phyloP scores from a whole-genome alignment of 768 basidiomycete genomes.

The Leccinum barrowsii region DNA sequence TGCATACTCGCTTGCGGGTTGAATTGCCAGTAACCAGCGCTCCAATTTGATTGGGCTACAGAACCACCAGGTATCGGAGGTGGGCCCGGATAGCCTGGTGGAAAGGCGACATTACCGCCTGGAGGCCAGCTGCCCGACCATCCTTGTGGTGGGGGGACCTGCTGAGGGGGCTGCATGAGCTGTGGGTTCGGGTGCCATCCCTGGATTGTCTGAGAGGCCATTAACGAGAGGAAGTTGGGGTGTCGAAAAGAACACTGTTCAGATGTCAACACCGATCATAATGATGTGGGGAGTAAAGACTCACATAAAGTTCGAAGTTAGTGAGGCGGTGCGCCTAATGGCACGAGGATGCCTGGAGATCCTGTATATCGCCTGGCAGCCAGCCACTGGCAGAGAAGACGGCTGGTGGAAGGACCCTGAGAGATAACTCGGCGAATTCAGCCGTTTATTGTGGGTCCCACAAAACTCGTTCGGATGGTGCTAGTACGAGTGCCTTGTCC shows the following conservation, averaged over 20 bases:
- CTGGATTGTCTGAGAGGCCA: constrained; percentile 24
- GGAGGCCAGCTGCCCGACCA: constrained; percentile 40
- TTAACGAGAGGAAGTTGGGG: background rate
- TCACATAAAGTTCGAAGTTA: background rate
- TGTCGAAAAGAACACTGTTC: background rate
- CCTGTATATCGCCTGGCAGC: constrained; percentile 1
- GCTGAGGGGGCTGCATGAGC: constrained; percentile 28
- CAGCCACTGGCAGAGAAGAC: background rate
- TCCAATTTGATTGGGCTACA: constrained; percentile 44
- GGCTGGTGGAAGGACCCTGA: background rate
- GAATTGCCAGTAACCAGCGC: constrained; percentile 49
- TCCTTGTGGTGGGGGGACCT: constrained; percentile 25
- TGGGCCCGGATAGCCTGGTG: constrained; percentile 38
- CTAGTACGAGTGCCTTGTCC: background rate
- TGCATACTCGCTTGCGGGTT: constrained; percentile 39
- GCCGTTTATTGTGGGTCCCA: background rate
- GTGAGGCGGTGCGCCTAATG: background rate
- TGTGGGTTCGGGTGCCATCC: constrained; percentile 35
- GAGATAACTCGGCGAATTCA: background rate
- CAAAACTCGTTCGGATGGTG: background rate
- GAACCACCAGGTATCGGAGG: constrained; percentile 56
- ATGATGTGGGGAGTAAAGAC: background rate
- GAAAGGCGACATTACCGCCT: constrained; percentile 24
- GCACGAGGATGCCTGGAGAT: background rate
- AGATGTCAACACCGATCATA: constrained; percentile 11